A percentile compares a stretch with the other conserved stretches of the same genome.
Evolutionary conservation across 2,329 filamentous ascomycete genomes (phyloP).

Genomic region (Fusarium sp.): DNA sequence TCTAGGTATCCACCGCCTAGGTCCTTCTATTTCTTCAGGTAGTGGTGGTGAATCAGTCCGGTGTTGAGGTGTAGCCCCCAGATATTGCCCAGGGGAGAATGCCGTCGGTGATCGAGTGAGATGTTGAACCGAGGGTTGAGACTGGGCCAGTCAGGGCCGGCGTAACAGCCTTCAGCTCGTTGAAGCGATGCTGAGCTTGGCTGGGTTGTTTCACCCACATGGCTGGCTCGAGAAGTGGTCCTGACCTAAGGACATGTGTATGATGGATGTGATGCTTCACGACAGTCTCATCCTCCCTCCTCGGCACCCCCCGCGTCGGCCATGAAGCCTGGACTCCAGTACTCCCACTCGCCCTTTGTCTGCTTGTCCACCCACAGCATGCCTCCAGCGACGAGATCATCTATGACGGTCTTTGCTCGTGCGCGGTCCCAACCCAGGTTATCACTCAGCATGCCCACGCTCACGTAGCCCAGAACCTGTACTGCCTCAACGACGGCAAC

Average conservation of each 20-base stretch:
- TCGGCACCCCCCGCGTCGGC: constrained; percentile 50
- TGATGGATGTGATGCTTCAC: background rate
- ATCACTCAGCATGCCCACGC: constrained; percentile 85
- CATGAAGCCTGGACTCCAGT: constrained; percentile 89
- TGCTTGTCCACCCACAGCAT: constrained; percentile 96
- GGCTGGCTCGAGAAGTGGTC: background rate
- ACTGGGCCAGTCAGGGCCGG: background rate
- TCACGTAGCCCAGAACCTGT: constrained; percentile 90
- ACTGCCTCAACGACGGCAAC: constrained; percentile 91
- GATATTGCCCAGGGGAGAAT: background rate
- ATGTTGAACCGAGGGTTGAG: background rate
- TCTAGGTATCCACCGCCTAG: background rate
- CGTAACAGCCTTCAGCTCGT: background rate
- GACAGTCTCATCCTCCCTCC: constrained; percentile 29
- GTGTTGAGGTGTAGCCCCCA: background rate
- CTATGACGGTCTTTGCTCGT: constrained; percentile 87
- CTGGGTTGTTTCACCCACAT: background rate
- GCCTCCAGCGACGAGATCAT: constrained; percentile 88
- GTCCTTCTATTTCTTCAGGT: background rate
- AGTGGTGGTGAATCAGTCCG: background rate
- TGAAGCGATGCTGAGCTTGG: background rate
- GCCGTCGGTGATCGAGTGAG: background rate
- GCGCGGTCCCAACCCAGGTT: constrained; percentile 90
- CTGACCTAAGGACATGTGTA: background rate
- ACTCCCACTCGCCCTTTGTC: constrained; percentile 82